Evolutionary conservation across 305 asterid genomes (phyloP).

Genomic region (Plantago rigida): DNA sequence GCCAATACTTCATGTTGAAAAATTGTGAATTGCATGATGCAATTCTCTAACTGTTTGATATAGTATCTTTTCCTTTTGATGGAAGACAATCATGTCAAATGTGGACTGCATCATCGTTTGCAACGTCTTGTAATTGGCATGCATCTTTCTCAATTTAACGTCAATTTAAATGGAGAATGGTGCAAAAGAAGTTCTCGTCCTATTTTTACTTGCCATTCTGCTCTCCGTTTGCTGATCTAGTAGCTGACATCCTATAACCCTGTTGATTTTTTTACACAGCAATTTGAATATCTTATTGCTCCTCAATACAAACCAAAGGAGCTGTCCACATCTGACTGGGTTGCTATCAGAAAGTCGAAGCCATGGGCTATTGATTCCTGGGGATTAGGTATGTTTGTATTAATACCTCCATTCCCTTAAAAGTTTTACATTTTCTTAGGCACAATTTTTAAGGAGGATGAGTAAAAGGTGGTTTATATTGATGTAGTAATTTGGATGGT

Average conservation of each 20-base stretch:
- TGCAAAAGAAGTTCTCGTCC: not conserved
- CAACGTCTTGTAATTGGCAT: not conserved
- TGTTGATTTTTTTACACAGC: conserved; percentile 43
- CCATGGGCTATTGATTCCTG: conserved; percentile 96
- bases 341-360: conserved; percentile 74
- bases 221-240: conserved; percentile 17
- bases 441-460: not conserved
- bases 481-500: no score
- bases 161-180: no score
- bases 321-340: conserved; percentile 84
- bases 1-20: conserved; percentile 15
- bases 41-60: not conserved
- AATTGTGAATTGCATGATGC: not conserved
- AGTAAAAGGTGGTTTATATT: no score
- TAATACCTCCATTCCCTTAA: no score
- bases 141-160: no score
- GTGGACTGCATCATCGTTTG: not conserved
- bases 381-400: conserved; percentile 78
- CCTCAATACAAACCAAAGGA: conserved; percentile 91
- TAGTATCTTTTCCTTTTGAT: not conserved
- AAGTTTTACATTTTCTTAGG: not conserved
- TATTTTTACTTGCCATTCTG: not conserved
- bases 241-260: conserved; percentile 19
- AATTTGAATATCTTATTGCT: conserved; percentile 95
- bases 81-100: not conserved